These are phyloP conservation scores for Kuraishia hungarica DNA, from an alignment of 805 yeast species.

Conservation along the genomic window DNA sequence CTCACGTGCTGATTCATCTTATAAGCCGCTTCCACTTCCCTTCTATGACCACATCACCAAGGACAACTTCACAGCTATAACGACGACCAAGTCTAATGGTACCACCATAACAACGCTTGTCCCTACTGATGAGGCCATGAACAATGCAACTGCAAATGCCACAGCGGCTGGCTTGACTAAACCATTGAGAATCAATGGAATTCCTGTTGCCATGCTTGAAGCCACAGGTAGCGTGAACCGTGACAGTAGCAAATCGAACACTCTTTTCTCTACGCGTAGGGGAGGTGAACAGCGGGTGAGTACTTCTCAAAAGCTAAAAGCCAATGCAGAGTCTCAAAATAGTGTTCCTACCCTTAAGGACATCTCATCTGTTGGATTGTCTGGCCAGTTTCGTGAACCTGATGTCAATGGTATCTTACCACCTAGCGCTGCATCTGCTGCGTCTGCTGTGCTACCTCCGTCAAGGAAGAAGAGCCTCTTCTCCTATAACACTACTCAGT, in stretches of 20 bases:
- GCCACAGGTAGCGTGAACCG: slow-evolving; percentile 60
- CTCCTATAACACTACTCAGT: neutral
- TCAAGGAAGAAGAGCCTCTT: neutral
- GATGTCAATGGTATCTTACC: neutral
- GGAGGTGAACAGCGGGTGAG: neutral
- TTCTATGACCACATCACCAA: slow-evolving; percentile 84
- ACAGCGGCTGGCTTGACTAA: slow-evolving; percentile 48
- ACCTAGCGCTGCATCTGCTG: neutral
- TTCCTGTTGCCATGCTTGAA: slow-evolving; percentile 47
- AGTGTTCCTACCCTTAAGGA: neutral
- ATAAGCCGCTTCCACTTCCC: slow-evolving; percentile 61
- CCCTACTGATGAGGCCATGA: slow-evolving; percentile 74
- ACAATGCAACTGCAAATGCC: slow-evolving; percentile 48
- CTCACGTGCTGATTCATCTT: slow-evolving; percentile 7
- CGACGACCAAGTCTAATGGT: slow-evolving; percentile 86
- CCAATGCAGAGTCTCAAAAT: neutral
- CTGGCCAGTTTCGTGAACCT: neutral
- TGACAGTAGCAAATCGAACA: slow-evolving; percentile 1
- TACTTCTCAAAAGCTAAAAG: neutral
- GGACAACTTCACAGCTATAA: slow-evolving; percentile 79
- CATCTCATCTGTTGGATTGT: neutral
- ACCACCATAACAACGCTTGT: slow-evolving; percentile 84
- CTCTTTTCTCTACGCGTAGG: neutral
- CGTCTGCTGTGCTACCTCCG: neutral
- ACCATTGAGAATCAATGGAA: slow-evolving; percentile 31